Conservation (phyloP, 2,329 filamentous ascomycete genomes). For the Capronia coronata region DNA sequence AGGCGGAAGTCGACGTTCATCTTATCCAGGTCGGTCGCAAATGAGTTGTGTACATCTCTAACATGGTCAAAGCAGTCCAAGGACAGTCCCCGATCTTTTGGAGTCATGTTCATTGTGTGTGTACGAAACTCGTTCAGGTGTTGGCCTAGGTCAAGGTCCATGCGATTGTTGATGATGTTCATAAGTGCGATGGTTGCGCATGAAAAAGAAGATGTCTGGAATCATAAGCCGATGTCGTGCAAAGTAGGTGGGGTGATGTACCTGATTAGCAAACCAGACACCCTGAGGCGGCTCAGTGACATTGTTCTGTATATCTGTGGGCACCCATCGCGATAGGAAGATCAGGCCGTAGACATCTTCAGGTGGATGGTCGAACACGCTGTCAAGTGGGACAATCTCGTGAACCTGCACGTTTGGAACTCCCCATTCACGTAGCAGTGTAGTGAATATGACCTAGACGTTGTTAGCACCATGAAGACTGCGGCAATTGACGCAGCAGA, state of each 20-base stretch:
- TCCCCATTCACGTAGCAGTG: slow-evolving; percentile 72
- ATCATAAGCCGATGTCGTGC: slow-evolving; percentile 7
- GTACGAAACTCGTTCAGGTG: slow-evolving; percentile 66
- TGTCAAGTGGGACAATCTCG: slow-evolving; percentile 68
- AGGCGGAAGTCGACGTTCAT: slow-evolving; percentile 33
- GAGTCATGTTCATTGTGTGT: slow-evolving; percentile 60
- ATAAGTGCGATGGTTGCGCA: slow-evolving; percentile 89
- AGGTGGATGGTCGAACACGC: slow-evolving; percentile 20
- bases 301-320: slow-evolving; percentile 48
- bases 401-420: slow-evolving; percentile 66
- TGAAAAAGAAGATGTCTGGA: slow-evolving; percentile 68
- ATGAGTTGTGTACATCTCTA: slow-evolving; percentile 79
- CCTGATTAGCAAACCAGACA: slow-evolving; percentile 94
- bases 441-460: slow-evolving; percentile 70
- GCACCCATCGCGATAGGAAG: slow-evolving; percentile 71
- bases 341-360: slow-evolving; percentile 78
- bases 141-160: slow-evolving; percentile 60
- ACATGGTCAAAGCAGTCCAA: slow-evolving; percentile 71
- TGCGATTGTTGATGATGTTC: slow-evolving; percentile 86
- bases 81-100: slow-evolving; percentile 67
- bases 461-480: background rate
- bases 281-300: slow-evolving; percentile 53
- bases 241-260: slow-evolving; percentile 31
- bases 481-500: background rate
- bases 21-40: slow-evolving; percentile 53